Base-by-base conservation (phyloP, 441 rosid genomes). In the Biscutella laevigata region DNA sequence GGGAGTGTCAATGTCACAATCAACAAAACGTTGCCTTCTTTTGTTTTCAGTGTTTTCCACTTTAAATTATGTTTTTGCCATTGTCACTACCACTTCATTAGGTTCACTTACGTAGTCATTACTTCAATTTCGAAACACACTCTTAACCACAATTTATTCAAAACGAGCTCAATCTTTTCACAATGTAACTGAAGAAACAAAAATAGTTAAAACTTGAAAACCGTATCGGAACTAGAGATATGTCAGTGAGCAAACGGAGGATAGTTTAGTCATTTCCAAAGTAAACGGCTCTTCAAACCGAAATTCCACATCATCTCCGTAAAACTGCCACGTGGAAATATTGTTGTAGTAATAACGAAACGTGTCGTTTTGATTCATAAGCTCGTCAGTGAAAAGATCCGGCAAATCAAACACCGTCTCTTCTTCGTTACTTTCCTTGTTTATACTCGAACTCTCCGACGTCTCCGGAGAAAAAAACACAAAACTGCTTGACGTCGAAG, bases 331-430 rank as follows among this genome's bases (percentile, higher is more conserved):
- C 14, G 84, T 48, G 8, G 71, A 64, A 42, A 71, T 62, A 49
- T 59, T 64, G 36, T 66, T 67, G n/a, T 19, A 43, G 28, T 36
- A 71, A 37, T n/a, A n/a, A n/a, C 62, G 21, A 49, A 75, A 78
- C 2, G 68, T 76, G 12, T 59, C 66, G 42, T 53, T 62, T 32
- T 34, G 71, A 69, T 35, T 26, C 27, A 66, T 68, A 16, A 55
- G 27, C 9, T 69, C 70, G n/a, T 73, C 78, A 12, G 71, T 68
- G 67, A 68, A 71, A 42, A 86, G 82, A 74, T 86, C 92, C n/a
- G 95, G 95, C 25, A 86, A 68, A 68, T 83, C 91, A 61, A 86
- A 86, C 74, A 86, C 54, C 12, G 68, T 50, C n/a, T 77, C 85
- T 1, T 80, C 86, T n/a, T n/a, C n/a, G 7, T 75, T 78, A 3